Evolutionary conservation across 2,329 filamentous ascomycete species (phyloP), one percentile per base, ranked within the genome.

Genomic region (Alternaria ventricosa): DNA sequence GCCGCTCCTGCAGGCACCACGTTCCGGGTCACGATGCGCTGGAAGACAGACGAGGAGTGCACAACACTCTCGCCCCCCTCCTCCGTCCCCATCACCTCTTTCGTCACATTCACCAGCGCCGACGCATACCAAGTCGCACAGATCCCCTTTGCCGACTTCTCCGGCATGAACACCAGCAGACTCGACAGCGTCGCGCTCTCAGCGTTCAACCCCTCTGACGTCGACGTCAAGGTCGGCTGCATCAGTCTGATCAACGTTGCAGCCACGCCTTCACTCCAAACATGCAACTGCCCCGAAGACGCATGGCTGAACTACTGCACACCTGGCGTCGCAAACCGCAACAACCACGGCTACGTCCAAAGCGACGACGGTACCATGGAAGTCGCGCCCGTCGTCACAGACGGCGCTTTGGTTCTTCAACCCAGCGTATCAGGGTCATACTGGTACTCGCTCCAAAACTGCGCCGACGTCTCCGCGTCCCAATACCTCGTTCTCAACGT

Each of bases 291-390:
- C 6, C 60, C 60, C 11, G 11, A 20, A 3, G 20, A n/a, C 33
- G 60, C 60, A 3, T 63, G 60, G 60, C n/a, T 63, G 15, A 63
- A 63, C 56, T 63, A 63, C 49, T 63, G 60, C 10, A 63, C 44
- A 11, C 25, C 55, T 1, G 57, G 57, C 12, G 50, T 54, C 8
- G 43, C 50, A 3, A 30, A 18, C 13, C 49, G 60, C 10, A 63
- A 63, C 12, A 44, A 50, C 11, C 44, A 63, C 8, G 60, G 60
- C n/a, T 13, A 44, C 33, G 25, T 41, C 6, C 60, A 63, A 13
- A 63, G 60, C 49, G 60, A 63, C 33, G 60, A 63, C 44, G 60
- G 60, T 8, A 63, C 60, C 10, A 63, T 63, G 60, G 55, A 44
- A 9, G 25, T 43, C 11, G 56, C 56, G 11, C 60, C 60, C 3